Evolutionary conservation across 108 stramenopile species (phyloP).

Genomic region (Conticribra guillardii): DNA sequence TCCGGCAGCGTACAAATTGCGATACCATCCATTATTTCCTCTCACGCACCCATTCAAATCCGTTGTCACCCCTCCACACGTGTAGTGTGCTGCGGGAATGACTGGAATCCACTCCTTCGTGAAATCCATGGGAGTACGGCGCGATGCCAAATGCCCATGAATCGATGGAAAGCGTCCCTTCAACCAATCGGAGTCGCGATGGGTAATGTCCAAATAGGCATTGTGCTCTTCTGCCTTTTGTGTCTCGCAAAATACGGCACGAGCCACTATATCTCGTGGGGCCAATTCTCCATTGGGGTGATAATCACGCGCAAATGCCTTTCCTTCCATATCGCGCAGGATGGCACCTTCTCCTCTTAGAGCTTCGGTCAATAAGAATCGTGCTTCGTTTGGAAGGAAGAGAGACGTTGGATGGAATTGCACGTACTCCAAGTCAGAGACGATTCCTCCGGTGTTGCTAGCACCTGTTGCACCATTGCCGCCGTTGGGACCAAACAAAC

Average conservation of each 20-base stretch:
- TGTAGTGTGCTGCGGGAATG: conserved; percentile 95
- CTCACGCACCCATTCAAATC: conserved; percentile 76
- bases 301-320: conserved; percentile 85
- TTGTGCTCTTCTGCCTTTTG: conserved; percentile 53
- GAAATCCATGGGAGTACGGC: conserved; percentile 69
- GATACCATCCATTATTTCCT: conserved; percentile 24
- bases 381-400: conserved; percentile 79
- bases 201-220: conserved; percentile 88
- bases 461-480: too few relatives aligned
- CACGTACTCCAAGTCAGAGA: conserved; percentile 91
- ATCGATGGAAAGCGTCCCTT: conserved; percentile 87
- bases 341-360: conserved; percentile 93
- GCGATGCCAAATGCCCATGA: conserved; percentile 57
- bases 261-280: conserved; percentile 93
- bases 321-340: conserved; percentile 72
- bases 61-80: conserved; percentile 90
- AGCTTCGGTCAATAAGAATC: conserved; percentile 94
- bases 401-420: conserved; percentile 96
- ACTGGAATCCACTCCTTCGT: conserved; percentile 80
- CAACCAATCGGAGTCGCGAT: conserved; percentile 84
- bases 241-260: conserved; percentile 83
- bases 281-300: conserved; percentile 93
- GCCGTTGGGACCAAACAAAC: neutral
- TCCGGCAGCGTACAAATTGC: conserved; percentile 85
- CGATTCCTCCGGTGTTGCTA: too few relatives aligned